A percentile compares a stretch with the other conserved stretches of the same genome.
These are phyloP conservation scores for Achlya hypogyna DNA, from an alignment of 352 stramenopile genomes.

Conservation along the genomic window DNA sequence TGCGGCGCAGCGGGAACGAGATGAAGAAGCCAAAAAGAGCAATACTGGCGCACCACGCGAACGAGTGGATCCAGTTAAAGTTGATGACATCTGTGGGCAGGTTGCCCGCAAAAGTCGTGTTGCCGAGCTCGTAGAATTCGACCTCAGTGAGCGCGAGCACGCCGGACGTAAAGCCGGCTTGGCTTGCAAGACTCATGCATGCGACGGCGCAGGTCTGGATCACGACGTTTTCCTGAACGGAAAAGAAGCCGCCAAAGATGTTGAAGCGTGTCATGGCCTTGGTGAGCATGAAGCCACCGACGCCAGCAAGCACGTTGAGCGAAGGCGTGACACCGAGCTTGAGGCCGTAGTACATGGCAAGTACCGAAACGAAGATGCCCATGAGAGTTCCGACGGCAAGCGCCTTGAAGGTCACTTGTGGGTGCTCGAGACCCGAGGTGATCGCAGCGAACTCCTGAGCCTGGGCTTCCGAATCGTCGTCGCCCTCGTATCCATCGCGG, in stretches of 20 bases:
- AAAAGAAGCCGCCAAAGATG: background rate
- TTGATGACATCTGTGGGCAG: background rate
- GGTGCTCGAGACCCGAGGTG: background rate
- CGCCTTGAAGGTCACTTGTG: constrained; percentile 2
- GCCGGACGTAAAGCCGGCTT: constrained; percentile 5
- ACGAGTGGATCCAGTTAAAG: background rate
- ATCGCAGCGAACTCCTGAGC: background rate
- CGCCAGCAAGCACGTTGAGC: constrained; percentile 3
- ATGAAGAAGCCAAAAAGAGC: constrained; percentile 15
- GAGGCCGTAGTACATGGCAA: constrained; percentile 14
- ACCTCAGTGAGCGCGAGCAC: background rate
- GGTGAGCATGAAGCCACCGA: constrained; percentile 11
- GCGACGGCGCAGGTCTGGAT: constrained; percentile 8
- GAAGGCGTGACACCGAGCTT: constrained; percentile 8
- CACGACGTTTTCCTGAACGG: constrained; percentile 13
- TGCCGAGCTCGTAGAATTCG: background rate
- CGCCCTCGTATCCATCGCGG: background rate
- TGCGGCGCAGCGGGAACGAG: constrained; percentile 10
- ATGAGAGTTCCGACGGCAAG: background rate
- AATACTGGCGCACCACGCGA: constrained; percentile 1
- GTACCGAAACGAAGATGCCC: background rate
- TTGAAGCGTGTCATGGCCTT: background rate
- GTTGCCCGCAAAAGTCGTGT: background rate
- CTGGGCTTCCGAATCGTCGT: background rate
- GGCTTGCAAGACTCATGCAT: background rate